These are phyloP conservation scores for Agaricus sinodeliciosus DNA, from an alignment of 768 basidiomycete species.

Conservation along the genomic window DNA sequence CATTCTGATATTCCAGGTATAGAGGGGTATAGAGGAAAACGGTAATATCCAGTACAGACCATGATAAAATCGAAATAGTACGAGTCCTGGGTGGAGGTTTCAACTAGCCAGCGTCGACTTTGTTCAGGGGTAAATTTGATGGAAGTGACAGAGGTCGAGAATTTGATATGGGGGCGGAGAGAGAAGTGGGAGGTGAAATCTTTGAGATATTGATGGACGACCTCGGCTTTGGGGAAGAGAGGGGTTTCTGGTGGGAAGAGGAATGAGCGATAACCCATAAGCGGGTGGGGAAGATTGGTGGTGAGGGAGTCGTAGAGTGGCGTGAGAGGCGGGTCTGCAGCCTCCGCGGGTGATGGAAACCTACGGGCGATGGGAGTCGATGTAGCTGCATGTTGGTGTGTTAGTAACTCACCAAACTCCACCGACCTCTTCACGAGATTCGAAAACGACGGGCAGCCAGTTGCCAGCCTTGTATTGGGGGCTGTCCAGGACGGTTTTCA, in stretches of 20 bases:
- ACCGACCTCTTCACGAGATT: constrained; percentile 59
- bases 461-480: constrained; percentile 45
- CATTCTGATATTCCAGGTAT: constrained; percentile 56
- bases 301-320: constrained; percentile 76
- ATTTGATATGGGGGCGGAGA: constrained; percentile 53
- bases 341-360: constrained; percentile 42
- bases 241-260: constrained; percentile 67
- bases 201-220: constrained; percentile 64
- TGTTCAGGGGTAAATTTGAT: constrained; percentile 29
- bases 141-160: constrained; percentile 50
- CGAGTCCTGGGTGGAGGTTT: constrained; percentile 23
- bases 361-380: constrained; percentile 20
- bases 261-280: constrained; percentile 64
- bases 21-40: constrained; percentile 53
- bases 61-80: constrained; percentile 56
- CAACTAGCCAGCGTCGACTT: constrained; percentile 41
- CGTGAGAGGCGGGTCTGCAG: constrained; percentile 50
- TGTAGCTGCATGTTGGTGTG: neutral
- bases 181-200: constrained; percentile 58
- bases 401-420: constrained; percentile 62
- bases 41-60: constrained; percentile 74
- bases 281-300: constrained; percentile 75
- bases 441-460: constrained; percentile 65
- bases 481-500: constrained; percentile 59
- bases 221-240: constrained; percentile 56